Conservation (phyloP, 2,329 filamentous ascomycete genomes). For the Pestalotiopsis sp. region DNA sequence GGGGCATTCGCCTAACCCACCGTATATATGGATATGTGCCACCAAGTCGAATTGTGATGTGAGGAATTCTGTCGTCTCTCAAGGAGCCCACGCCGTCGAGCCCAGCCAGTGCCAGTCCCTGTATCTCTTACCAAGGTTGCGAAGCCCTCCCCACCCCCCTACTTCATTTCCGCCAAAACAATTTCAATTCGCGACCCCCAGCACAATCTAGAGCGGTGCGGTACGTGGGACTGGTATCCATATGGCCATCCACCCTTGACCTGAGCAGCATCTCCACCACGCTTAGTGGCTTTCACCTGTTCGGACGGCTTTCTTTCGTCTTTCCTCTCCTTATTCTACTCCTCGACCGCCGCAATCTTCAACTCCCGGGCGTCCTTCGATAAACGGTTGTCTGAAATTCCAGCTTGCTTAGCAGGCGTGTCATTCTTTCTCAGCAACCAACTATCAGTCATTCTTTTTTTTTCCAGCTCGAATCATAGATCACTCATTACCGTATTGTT, state of each 20-base stretch:
- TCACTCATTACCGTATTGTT: constrained; percentile 16
- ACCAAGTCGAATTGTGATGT: not conserved
- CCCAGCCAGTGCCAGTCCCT: not conserved
- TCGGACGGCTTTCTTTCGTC: constrained; percentile 24
- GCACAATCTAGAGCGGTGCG: constrained; percentile 10
- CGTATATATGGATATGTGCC: not conserved
- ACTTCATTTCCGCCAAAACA: constrained; percentile 35
- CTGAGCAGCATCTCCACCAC: constrained; percentile 17
- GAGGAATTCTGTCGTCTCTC: not conserved
- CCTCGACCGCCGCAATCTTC: constrained; percentile 27
- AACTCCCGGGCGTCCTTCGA: constrained; percentile 33
- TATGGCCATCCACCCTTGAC: not conserved
- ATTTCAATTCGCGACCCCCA: constrained; percentile 31
- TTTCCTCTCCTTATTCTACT: constrained; percentile 30
- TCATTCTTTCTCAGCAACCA: constrained; percentile 52
- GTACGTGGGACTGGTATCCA: constrained; percentile 11
- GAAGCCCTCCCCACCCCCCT: constrained; percentile 32
- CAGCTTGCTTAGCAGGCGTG: constrained; percentile 59
- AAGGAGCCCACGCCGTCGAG: not conserved
- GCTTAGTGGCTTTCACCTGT: constrained; percentile 22
- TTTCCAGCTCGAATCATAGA: constrained; percentile 25
- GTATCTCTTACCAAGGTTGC: not conserved
- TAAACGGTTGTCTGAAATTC: constrained; percentile 34
- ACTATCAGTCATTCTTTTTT: constrained; percentile 45
- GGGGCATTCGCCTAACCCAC: not conserved